Evolutionary conservation across 352 stramenopile species (phyloP), one percentile per base, ranked within the genome.

Genomic region (Pythium chondricola): DNA sequence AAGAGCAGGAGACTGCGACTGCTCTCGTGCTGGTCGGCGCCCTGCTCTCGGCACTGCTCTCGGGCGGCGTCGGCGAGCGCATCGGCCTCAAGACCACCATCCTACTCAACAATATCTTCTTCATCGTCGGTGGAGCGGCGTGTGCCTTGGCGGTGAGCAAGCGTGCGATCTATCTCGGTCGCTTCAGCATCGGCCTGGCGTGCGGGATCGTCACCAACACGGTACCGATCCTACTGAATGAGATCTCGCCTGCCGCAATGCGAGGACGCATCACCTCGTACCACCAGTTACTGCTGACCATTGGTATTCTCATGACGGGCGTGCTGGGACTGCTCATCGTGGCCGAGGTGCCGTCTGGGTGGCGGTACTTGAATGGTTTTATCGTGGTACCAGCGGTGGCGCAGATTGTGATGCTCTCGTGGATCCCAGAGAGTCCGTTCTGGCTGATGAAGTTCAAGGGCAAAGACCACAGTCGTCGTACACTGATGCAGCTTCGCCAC

Each of bases 231-330:
- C 58, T 95, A 32, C 54, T 95, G 25, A 86, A 80, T 22, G 84
- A 95, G 48, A 93, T 95, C 40, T 80, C 84, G 29, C 77, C 84
- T 0, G 56, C 59, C 16, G 47, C 58, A 9, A 74, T 65, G 24
- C 68, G 78, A 13, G 84, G 84, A 3, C 69, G 80, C 44, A 89
- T 96, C 52, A 93, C 83, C 16, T 88, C 83, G 40, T 69, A 94
- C 21, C 87, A 96, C 46, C 85, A 96, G 50, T 65, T 96, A 17
- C 69, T 78, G 54, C 53, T 96, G 25, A 96, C 87, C 16, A 83
- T 96, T 46, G 87, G 85, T 29, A 96, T 95, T 54, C 65, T 96
- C 9, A 49, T 61, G 20, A 85, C 81, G 1, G 77, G 73, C 5
- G 44, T 96, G 13, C 47, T 95, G 32, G 87, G 86, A 3, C 89